Base-by-base conservation (phyloP, 306 rosid genomes). In the Citrullus mucosospermus region DNA sequence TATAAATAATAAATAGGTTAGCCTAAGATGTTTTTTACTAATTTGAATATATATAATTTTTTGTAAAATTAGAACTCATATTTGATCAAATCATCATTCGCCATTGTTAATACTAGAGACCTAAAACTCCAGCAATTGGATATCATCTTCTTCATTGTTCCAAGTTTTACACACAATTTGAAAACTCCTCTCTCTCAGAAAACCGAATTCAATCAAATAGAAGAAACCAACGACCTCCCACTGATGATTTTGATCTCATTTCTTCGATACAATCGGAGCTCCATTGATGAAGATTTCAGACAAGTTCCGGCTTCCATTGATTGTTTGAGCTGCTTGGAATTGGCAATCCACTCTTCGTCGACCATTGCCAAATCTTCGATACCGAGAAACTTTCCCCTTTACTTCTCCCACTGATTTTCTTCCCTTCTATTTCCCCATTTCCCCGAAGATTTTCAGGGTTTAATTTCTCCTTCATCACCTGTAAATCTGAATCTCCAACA, bases 351-450 rank as follows among this genome's bases (percentile, higher is more conserved):
- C 78, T 85, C 66, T 84, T 89, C 76, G 86, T 87, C 18, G 94
- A 86, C 98, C 97, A 92, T 30, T 89, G 97, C 98, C 97, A 94
- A 62, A 90, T 94, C 86, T 94, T 94, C 5, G 98, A 94, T 58
- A 94, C 93, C 20, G 98, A 94, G 58, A 92, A 90, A 88, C 98
- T 94, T 68, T 94, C 98, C 53, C 90, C 90, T 78, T 79, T 90
- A 4, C 63, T 62, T 58, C 85, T 70, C 13, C 80, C 62, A 12
- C 80, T 80, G 79, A 94, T 92, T 81, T 75, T 90, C 93, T 86
- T 92, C 6, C 92, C 92, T 16, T 84, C 89, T 69, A 68, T 80
- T 76, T 91, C 87, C 30, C 68, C 89, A 77, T 80, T 34, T 46
- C 74, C 84, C 55, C 75, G 16, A 46, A 74, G 38, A 4, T 76